Base-by-base conservation (phyloP, 2,329 filamentous ascomycete genomes). In the Reticulascus tulasneorum region DNA sequence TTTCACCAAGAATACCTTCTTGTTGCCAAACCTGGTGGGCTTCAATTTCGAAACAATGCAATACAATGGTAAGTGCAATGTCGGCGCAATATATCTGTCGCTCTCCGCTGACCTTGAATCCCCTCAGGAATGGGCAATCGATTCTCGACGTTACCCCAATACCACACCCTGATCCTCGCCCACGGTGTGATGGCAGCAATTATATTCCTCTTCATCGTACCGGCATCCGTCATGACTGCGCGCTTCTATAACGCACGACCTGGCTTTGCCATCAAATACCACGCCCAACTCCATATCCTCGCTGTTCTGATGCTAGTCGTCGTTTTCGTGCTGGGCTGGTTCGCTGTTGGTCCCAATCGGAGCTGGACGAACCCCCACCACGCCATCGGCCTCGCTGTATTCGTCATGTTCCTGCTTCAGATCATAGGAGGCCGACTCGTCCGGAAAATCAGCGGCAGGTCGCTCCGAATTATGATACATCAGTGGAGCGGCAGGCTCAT, bases 401-500 rank as follows among this genome's bases (percentile, higher is more conserved):
- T 89, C 54, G 75, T 82, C 28, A 63, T 88, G 29, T 74, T 91
- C 22, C 56, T 88, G 29, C 61, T 86, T 5, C 87, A 93, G 55
- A 73, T 82, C 12, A 52, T 90, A 3, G 82, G 80, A 19, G 86
- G 86, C 4, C 74, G 76, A 34, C 63, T 85, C 25, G 75, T 89
- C 24, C 66, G 63, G 37, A 63, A 70, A 38, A 70, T 77, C 33
- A 62, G 60, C 25, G 62, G 66, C 21, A 69, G 66, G 33, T 73
- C 71, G 13, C 52, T 75, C 11, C 64, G 75, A 15, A 59, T 71
- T 23, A 71, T 85, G 72, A 60, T 97, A 26, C 93, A 98, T 63
- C 85, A 90, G 55, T 96, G 93, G 88, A 64, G 86, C 13, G 93
- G 93, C 13, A 74, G 90, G 38, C 66, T 77, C 1, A 79, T 91